A percentile compares a stretch with the other conserved stretches of the same genome.
Evolutionary conservation across 495 filamentous ascomycete genomes (phyloP).

Genomic region (Penicillium waksmanii): DNA sequence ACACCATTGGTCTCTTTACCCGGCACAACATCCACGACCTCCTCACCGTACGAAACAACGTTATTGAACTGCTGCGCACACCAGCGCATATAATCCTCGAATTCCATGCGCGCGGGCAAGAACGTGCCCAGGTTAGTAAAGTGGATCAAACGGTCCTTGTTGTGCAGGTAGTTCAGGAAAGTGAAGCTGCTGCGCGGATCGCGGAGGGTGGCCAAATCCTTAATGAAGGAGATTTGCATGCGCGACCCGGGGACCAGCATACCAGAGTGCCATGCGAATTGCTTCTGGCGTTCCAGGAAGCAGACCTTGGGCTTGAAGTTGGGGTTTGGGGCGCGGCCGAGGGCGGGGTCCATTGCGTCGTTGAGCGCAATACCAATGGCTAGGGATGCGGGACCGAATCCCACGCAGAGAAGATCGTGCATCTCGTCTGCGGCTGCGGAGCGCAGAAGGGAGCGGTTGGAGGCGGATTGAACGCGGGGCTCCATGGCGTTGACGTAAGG

Average conservation of each 20-base stretch:
- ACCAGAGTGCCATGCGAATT: conserved; percentile 90
- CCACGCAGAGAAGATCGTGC: conserved; percentile 86
- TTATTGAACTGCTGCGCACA: conserved; percentile 81
- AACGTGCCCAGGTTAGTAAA: conserved; percentile 93
- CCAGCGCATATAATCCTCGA: conserved; percentile 94
- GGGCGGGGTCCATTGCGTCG: conserved; percentile 59
- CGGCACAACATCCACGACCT: conserved; percentile 63
- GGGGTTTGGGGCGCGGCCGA: conserved; percentile 29
- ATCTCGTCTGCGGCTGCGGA: conserved; percentile 54
- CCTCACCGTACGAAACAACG: conserved; percentile 75
- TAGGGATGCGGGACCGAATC: conserved; percentile 91
- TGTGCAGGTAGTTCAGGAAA: conserved; percentile 90
- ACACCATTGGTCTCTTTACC: conserved; percentile 40
- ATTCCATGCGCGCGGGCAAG: conserved; percentile 82
- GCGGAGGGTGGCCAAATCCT: conserved; percentile 88
- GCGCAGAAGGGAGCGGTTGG: conserved; percentile 26
- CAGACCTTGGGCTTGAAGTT: conserved; percentile 65
- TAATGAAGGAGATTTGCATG: conserved; percentile 99
- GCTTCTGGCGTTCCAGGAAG: conserved; percentile 82
- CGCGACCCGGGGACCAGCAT: conserved; percentile 92
- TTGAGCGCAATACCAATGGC: conserved; percentile 91
- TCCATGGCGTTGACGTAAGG: conserved; percentile 23
- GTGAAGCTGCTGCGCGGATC: conserved; percentile 91
- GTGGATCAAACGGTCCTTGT: conserved; percentile 74
- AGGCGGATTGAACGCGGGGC: conserved; percentile 19